Evolutionary conservation across 2,329 filamentous ascomycete species (phyloP), one percentile per base, ranked within the genome.

Genomic region (Aspergillus costaricaensis): DNA sequence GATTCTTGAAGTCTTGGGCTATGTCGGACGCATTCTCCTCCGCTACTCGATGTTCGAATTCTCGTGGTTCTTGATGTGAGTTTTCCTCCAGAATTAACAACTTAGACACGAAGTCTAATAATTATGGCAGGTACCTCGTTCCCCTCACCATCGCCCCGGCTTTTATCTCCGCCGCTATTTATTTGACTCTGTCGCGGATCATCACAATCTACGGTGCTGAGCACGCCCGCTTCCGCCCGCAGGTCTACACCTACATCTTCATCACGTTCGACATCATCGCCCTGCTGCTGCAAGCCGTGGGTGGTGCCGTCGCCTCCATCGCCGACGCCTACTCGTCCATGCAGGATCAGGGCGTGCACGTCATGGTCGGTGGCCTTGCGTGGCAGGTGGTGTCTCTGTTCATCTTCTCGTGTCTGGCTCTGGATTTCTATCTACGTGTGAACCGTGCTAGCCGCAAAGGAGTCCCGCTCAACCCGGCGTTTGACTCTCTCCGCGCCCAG

Each of bases 1-100:
- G 17, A 58, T 81, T 50, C 77, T 80, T 50, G 87, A 89, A 72
- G 71, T 86, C n/a, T 62, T 87, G 27, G 87, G 87, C 14, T 89
- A 90, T 63, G 74, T 73, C 0, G 86, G 83, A 3, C 80, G 87
- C 14, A 73, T 89, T 36, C 75, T 83, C 67, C 82, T 85, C 68
- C 81, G 80, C 68, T 55, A 80, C 43, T 82, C 88, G 66, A 76
- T 77, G 4, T 81, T 79, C 64, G 58, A 61, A 9, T 71, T 70
- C 44, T 58, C 65, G 52, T 81, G 80, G 5, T 88, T 77, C 61
- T 67, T 77, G 43, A 23, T 47, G 43, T 47, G 10, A 47, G 43
- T 47, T 15, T 23, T 10, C 41, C 2, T 0, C 41, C 5, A 17
- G 1, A 17, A 15, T 23, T 0, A 10, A 21, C 23, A 25, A 10